Conservation (phyloP, 257 asterid species). For the Solanum chmielewskii region DNA sequence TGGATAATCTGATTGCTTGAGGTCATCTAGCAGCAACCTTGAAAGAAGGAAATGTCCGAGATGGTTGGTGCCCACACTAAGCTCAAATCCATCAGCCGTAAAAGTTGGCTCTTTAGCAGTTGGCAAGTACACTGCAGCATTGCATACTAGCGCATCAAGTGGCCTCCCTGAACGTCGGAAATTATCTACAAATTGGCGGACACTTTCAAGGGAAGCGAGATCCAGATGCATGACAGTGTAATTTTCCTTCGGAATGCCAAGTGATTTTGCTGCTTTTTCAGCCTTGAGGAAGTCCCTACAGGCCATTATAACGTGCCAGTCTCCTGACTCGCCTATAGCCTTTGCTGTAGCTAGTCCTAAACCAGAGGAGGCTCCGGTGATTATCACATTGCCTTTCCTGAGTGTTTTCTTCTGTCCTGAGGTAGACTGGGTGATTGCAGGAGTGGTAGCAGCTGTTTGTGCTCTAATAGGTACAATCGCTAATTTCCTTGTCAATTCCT, state of each 20-base stretch:
- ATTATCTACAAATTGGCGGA: slow-evolving; percentile 67
- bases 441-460: slow-evolving; percentile 37
- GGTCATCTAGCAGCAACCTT: slow-evolving; percentile 68
- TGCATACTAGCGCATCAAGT: slow-evolving; percentile 78
- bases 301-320: slow-evolving; percentile 89
- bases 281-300: slow-evolving; percentile 88
- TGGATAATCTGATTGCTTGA: slow-evolving; percentile 70
- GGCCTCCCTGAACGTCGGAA: slow-evolving; percentile 56
- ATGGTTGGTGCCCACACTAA: slow-evolving; percentile 93
- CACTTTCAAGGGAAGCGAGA: slow-evolving; percentile 80
- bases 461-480: slow-evolving; percentile 25
- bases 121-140: slow-evolving; percentile 84
- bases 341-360: slow-evolving; percentile 86
- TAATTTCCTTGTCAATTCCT: slow-evolving; percentile 12
- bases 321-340: slow-evolving; percentile 72
- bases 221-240: slow-evolving; percentile 82
- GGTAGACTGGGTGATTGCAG: slow-evolving; percentile 26
- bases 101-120: slow-evolving; percentile 76
- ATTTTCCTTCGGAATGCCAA: slow-evolving; percentile 61
- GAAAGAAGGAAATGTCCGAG: slow-evolving; percentile 88
- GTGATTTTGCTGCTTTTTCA: slow-evolving; percentile 70
- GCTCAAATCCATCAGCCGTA: slow-evolving; percentile 85
- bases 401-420: slow-evolving; percentile 59
- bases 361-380: slow-evolving; percentile 90
- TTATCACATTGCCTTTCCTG: slow-evolving; percentile 58